Evolutionary conservation across 768 basidiomycete genomes (phyloP).

Genomic region (Boletellus emodensis): DNA sequence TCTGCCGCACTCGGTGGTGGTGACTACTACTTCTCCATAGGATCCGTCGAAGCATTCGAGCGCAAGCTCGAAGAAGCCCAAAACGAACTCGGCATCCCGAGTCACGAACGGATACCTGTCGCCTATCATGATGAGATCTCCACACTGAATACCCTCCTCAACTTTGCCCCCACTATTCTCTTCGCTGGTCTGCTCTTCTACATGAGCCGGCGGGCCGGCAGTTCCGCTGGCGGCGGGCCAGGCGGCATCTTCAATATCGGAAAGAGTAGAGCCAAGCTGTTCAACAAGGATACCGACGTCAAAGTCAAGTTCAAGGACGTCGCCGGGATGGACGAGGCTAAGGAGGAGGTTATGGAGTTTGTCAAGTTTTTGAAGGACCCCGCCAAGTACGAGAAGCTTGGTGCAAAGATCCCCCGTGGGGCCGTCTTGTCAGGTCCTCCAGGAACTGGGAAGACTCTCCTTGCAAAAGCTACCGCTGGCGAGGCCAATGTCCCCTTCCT

Average conservation of each 20-base stretch:
- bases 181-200: constrained; percentile 88
- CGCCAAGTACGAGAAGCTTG: constrained; percentile 88
- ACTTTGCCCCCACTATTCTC: constrained; percentile 92
- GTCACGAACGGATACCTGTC: constrained; percentile 91
- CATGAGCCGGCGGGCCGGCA: constrained; percentile 70
- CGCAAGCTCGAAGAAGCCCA: constrained; percentile 93
- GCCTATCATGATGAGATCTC: constrained; percentile 96
- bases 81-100: constrained; percentile 85
- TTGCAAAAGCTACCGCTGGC: constrained; percentile 98
- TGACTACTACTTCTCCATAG: constrained; percentile 94
- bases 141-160: constrained; percentile 72
- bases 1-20: constrained; percentile 51
- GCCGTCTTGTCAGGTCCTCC: constrained; percentile 95
- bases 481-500: constrained; percentile 98
- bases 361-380: constrained; percentile 99
- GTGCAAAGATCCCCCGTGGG: constrained; percentile 96
- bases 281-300: constrained; percentile 96
- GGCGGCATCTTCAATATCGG: constrained; percentile 97
- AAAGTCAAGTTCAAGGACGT: constrained; percentile 94
- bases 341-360: constrained; percentile 99
- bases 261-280: constrained; percentile 90
- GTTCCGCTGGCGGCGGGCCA: constrained; percentile 56
- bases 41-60: constrained; percentile 95
- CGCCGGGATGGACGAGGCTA: constrained; percentile 99
- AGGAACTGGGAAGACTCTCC: constrained; percentile 95